Percentiles rank a stretch among this genome's conserved stretches.
These are phyloP conservation scores for Kodamaea alishanica DNA, from an alignment of 1,139 yeast genomes.

Conservation along the genomic window DNA sequence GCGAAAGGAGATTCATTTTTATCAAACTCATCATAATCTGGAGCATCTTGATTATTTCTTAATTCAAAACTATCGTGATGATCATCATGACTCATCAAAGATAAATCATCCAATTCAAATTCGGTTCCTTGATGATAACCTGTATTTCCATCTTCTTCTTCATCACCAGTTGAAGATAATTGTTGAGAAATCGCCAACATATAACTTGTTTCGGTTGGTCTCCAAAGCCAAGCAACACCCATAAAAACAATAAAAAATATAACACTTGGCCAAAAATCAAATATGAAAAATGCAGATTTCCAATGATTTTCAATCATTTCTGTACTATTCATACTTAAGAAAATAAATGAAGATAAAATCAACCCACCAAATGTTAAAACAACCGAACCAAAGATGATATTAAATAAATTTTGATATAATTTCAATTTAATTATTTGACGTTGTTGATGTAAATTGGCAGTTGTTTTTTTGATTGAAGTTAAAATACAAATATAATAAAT, in stretches of 20 bases:
- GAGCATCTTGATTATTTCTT: constrained; percentile 20
- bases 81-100: constrained; percentile 47
- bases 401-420: constrained; percentile 78
- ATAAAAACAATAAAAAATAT: constrained; percentile 82
- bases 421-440: constrained; percentile 87
- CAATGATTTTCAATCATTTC: constrained; percentile 84
- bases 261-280: constrained; percentile 94
- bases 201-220: constrained; percentile 94
- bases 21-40: constrained; percentile 23
- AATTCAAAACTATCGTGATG: constrained; percentile 38
- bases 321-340: constrained; percentile 68
- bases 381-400: constrained; percentile 66
- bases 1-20: constrained; percentile 8
- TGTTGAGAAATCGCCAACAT: constrained; percentile 95
- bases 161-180: constrained; percentile 64
- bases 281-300: constrained; percentile 84
- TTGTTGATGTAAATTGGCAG: constrained; percentile 70
- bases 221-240: constrained; percentile 88
- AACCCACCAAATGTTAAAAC: constrained; percentile 54
- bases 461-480: constrained; percentile 69
- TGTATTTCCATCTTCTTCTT: constrained; percentile 26
- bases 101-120: constrained; percentile 72
- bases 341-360: constrained; percentile 64
- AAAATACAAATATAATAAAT: constrained; percentile 74
- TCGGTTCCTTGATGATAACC: constrained; percentile 46